Conservation (phyloP, 73 alveolate genomes). For the Paramecium primaurelia region DNA sequence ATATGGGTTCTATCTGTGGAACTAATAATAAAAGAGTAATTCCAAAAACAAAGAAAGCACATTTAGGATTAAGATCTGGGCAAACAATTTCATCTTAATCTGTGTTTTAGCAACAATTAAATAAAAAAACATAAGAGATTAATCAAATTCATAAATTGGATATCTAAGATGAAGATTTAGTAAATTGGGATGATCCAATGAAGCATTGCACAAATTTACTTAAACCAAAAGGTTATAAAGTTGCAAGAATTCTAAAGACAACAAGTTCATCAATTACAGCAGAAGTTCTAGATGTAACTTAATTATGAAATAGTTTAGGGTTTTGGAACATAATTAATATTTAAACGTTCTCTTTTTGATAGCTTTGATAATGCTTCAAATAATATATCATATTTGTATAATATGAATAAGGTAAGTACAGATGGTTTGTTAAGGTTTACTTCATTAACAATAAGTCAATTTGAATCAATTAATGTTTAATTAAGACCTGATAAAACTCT, state of each 20-base stretch:
- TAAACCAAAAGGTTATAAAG: background rate
- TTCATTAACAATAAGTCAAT: background rate
- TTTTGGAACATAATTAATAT: background rate
- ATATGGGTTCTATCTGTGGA: constrained; percentile 41
- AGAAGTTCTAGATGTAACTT: constrained; percentile 16
- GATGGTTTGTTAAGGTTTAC: constrained; percentile 26
- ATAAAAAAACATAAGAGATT: background rate
- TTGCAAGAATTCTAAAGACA: background rate
- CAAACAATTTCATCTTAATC: background rate
- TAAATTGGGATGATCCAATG: constrained; percentile 42
- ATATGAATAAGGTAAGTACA: background rate
- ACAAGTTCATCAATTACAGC: background rate
- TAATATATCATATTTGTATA: constrained; percentile 26
- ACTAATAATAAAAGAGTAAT: background rate
- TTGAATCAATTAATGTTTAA: background rate
- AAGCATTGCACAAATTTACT: background rate
- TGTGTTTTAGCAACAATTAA: background rate
- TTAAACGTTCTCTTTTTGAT: background rate
- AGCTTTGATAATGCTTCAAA: constrained; percentile 28
- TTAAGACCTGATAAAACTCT: background rate
- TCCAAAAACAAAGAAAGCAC: constrained; percentile 18
- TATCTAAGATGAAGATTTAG: background rate
- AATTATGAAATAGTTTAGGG: background rate
- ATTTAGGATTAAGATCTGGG: constrained; percentile 27
- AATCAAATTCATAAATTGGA: background rate